phyloP scores from a whole-genome alignment of 1,284 basidiomycete genomes.

The Heterobasidion occidentale region DNA sequence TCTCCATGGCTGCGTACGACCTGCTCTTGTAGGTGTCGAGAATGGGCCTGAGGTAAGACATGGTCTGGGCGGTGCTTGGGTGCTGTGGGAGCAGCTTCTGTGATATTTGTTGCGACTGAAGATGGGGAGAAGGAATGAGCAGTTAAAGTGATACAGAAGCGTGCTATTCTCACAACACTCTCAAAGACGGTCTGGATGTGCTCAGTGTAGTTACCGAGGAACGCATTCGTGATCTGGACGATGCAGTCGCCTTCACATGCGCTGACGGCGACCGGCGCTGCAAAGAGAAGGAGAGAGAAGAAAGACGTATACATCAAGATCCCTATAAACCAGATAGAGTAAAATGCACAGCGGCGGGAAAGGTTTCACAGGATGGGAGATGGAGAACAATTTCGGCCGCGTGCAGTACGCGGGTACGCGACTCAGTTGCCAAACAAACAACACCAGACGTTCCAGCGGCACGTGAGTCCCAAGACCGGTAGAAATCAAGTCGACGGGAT shows the following conservation, averaged over 20 bases:
- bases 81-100: slow-evolving; percentile 24
- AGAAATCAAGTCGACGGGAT: background rate
- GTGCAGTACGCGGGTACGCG: too few species aligned
- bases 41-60: slow-evolving; percentile 39
- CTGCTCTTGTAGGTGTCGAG: slow-evolving; percentile 33
- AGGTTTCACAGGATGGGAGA: background rate
- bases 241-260: slow-evolving; percentile 71
- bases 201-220: slow-evolving; percentile 38
- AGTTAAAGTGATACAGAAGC: slow-evolving; percentile 2
- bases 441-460: background rate
- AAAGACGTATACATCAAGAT: background rate
- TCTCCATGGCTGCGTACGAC: slow-evolving; percentile 36
- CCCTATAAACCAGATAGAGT: too few species aligned
- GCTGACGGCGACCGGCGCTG: slow-evolving; percentile 28
- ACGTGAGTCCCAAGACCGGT: background rate
- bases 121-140: background rate
- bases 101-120: slow-evolving; percentile 29
- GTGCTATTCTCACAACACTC: slow-evolving; percentile 28
- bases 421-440: background rate
- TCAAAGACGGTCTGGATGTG: slow-evolving; percentile 29
- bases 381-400: background rate
- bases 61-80: slow-evolving; percentile 18
- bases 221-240: slow-evolving; percentile 44
- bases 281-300: slow-evolving; percentile 16
- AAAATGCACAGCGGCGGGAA: background rate